Evolutionary conservation across 208 protist genomes (phyloP), one percentile per base, ranked within the genome.

Genomic region (Acanthamoeba triangularis): DNA sequence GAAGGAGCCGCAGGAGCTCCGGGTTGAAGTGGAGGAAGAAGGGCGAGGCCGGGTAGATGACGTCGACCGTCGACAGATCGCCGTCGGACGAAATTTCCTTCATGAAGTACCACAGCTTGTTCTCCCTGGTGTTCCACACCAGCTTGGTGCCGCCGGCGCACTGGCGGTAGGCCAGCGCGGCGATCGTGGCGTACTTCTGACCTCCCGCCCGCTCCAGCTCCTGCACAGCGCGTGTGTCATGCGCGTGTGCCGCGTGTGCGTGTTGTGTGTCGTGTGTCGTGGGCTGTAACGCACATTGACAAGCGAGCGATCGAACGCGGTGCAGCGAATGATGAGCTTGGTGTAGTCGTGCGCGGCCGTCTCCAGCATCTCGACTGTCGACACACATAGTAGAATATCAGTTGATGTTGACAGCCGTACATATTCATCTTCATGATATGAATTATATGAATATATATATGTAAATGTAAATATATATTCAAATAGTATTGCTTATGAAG

Each of bases 1-100:
- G 33, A 0, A 94, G 63, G 25, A 85, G 65, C 14, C 33, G 16
- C 20, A 94, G 80, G 28, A 96, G 52, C 82, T 96, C 80, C 18
- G 91, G 88, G 59, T 59, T 96, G 95, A 92, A 94, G 35, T 94
- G 56, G 16, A 96, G 37, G 84, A 96, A 95, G 72, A 95, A 93
- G 23, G 95, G 95, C 56, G 95, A 96, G 35, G 95, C 72, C 33
- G 95, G 95, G 59, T 76, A 96, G 52, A 96, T 93, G 35, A 96
- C 95, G 54, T 96, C 95, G 35, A 96, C 95, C 20, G 95, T 96
- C 28, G 47, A 74, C 28, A 96, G 41, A 25, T 96, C 95, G n/a
- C 95, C 95, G 84, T 96, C 95, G 84, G 93, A 96, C 30, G 93
- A 96, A 25, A 96, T 96, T 84, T 96, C 95, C 94, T 96, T 96